A percentile compares a stretch with the other conserved stretches of the same genome.
These are phyloP conservation scores for Kurtzmaniella natalensis DNA, from an alignment of 1,139 yeast species.

Conservation along the genomic window DNA sequence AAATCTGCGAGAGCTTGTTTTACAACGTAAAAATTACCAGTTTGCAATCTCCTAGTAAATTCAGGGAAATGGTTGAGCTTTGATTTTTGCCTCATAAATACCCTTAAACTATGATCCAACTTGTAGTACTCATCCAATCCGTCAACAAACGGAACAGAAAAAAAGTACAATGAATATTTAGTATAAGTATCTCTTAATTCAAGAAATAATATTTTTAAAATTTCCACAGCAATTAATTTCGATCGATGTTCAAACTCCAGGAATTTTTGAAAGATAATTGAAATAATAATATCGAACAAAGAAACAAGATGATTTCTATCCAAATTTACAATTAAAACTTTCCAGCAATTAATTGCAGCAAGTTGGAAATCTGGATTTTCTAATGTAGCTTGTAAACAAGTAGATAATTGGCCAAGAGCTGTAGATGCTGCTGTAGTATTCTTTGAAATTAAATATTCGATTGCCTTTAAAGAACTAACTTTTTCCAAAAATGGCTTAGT, in stretches of 20 bases:
- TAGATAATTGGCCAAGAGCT: slow-evolving; percentile 84
- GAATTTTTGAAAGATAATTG: slow-evolving; percentile 61
- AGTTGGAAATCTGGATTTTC: slow-evolving; percentile 59
- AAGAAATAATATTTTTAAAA: slow-evolving; percentile 37
- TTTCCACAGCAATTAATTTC: slow-evolving; percentile 41
- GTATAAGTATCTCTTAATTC: slow-evolving; percentile 30
- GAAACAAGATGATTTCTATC: slow-evolving; percentile 50
- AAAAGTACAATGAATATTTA: slow-evolving; percentile 43
- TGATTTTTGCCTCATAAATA: slow-evolving; percentile 22
- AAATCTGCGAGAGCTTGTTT: slow-evolving; percentile 74
- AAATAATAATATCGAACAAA: slow-evolving; percentile 41
- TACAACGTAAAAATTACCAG: slow-evolving; percentile 74
- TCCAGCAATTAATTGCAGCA: slow-evolving; percentile 68
- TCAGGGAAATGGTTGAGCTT: slow-evolving; percentile 40
- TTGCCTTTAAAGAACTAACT: slow-evolving; percentile 66
- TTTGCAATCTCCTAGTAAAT: slow-evolving; percentile 52
- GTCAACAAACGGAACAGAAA: slow-evolving; percentile 47
- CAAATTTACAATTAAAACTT: slow-evolving; percentile 46
- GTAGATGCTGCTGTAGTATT: slow-evolving; percentile 61
- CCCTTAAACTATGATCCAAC: slow-evolving; percentile 21
- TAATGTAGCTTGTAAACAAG: slow-evolving; percentile 79
- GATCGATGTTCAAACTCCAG: slow-evolving; percentile 42
- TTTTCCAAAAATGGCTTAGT: slow-evolving; percentile 67
- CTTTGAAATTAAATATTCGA: slow-evolving; percentile 62
- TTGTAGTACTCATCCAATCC: slow-evolving; percentile 29